Percentiles rank a stretch among this genome's conserved stretches.
Evolutionary conservation across 177 flowering plant species (phyloP).

Genomic region (Vitis hybrid): DNA sequence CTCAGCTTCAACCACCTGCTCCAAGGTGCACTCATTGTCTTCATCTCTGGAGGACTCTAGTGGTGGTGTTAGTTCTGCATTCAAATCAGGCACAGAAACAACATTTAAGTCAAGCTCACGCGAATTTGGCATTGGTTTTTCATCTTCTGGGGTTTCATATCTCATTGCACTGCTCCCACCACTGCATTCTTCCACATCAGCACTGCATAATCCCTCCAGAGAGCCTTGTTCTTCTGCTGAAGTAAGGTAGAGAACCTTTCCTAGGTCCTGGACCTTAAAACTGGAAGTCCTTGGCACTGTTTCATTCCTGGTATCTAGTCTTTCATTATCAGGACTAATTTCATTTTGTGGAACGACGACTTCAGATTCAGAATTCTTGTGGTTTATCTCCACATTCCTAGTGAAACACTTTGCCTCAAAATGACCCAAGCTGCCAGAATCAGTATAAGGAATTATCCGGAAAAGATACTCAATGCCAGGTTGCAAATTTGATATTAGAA

Average conservation of each 20-base stretch:
- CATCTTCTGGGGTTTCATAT: constrained; percentile 39
- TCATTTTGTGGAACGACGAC: constrained; percentile 33
- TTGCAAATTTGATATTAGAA: constrained; percentile 70
- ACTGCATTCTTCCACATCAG: constrained; percentile 44
- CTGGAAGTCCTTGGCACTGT: constrained; percentile 32
- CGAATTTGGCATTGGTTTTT: constrained; percentile 38
- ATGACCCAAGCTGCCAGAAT: constrained; percentile 81
- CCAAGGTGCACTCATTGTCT: constrained; percentile 58
- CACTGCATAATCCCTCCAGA: constrained; percentile 48
- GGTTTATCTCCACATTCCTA: constrained; percentile 77
- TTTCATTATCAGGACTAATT: constrained; percentile 38
- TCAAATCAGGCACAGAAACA: constrained; percentile 88
- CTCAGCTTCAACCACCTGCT: constrained; percentile 54
- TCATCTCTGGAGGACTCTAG: constrained; percentile 72
- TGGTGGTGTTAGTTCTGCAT: constrained; percentile 80
- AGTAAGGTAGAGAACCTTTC: constrained; percentile 65
- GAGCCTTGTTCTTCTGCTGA: constrained; percentile 68
- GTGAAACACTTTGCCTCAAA: constrained; percentile 92
- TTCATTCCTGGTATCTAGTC: constrained; percentile 26
- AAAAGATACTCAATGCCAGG: constrained; percentile 93
- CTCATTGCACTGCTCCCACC: constrained; percentile 30
- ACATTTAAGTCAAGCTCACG: constrained; percentile 83
- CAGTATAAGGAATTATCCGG: constrained; percentile 74
- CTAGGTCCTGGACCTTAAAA: constrained; percentile 87
- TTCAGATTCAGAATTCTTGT: constrained; percentile 42